Conservation (phyloP, 139 green algal species). For the Chlorokybus atmophyticus region DNA sequence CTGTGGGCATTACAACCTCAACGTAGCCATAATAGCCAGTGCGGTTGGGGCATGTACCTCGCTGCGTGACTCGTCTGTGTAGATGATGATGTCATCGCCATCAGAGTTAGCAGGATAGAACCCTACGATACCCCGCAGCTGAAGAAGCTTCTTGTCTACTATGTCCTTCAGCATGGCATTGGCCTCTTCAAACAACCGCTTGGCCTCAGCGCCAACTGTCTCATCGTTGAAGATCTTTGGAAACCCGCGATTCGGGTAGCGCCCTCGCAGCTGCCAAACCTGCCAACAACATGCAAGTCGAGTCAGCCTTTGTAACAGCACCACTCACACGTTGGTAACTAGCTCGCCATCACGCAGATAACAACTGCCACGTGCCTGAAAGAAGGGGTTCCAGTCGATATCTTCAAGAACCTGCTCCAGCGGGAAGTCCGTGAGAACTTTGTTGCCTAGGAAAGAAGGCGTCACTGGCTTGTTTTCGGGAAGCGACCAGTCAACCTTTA, state of each 20-base stretch:
- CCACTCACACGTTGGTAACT: no score
- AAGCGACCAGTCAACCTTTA: constrained; percentile 70
- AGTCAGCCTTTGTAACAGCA: no score
- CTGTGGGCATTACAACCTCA: constrained; percentile 5
- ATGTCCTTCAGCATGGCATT: constrained; percentile 58
- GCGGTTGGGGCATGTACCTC: constrained; percentile 12
- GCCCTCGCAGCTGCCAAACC: constrained; percentile 93
- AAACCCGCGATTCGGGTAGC: constrained; percentile 97
- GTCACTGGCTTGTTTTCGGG: constrained; percentile 57
- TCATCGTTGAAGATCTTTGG: constrained; percentile 99
- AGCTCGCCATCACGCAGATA: no score
- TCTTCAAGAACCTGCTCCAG: constrained; percentile 83
- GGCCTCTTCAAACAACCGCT: constrained; percentile 92
- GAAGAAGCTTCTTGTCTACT: constrained; percentile 65
- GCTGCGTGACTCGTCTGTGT: constrained; percentile 43
- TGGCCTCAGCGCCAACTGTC: constrained; percentile 84
- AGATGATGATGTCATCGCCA: constrained; percentile 91
- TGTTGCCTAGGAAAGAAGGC: constrained; percentile 61
- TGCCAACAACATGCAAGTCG: no score
- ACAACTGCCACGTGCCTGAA: constrained; percentile 54
- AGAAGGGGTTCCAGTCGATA: constrained; percentile 99
- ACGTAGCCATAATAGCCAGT: no score
- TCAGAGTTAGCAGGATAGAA: constrained; percentile 81
- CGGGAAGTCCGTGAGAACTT: constrained; percentile 55
- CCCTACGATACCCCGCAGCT: constrained; percentile 67